phyloP scores from a whole-genome alignment of 208 protist species.

The Trypanosoma theileri region DNA sequence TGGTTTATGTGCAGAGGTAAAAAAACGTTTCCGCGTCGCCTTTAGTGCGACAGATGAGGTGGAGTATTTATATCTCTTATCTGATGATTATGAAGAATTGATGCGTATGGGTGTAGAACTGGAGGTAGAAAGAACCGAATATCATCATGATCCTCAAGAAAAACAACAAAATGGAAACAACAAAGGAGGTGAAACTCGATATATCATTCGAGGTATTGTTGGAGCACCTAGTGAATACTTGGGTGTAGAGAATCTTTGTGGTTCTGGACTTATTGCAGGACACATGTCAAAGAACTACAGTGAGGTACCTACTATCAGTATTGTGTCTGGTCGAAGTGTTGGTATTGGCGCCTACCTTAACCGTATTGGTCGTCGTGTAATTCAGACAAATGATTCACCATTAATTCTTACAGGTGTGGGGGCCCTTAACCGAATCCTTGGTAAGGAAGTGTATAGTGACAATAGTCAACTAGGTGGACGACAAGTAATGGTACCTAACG shows the following conservation, averaged over 20 bases:
- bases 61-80: slow-evolving; percentile 94
- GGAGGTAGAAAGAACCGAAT: slow-evolving; percentile 22
- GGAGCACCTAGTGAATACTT: slow-evolving; percentile 91
- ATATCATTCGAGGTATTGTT: slow-evolving; percentile 92
- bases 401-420: slow-evolving; percentile 95
- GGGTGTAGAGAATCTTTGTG: slow-evolving; percentile 97
- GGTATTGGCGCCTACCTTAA: slow-evolving; percentile 99
- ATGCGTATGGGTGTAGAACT: slow-evolving; percentile 27
- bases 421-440: slow-evolving; percentile 94
- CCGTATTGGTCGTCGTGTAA: slow-evolving; percentile 95
- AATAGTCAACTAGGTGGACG: slow-evolving; percentile 97
- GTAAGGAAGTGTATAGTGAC: slow-evolving; percentile 96
- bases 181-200: slow-evolving; percentile 73
- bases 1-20: slow-evolving; percentile 94
- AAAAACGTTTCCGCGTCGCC: slow-evolving; percentile 87
- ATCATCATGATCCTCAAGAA: neutral
- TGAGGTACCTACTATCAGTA: slow-evolving; percentile 96
- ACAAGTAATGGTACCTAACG: slow-evolving; percentile 97
- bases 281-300: slow-evolving; percentile 97
- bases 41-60: slow-evolving; percentile 90
- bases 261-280: slow-evolving; percentile 96
- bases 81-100: slow-evolving; percentile 82
- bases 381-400: slow-evolving; percentile 92
- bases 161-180: slow-evolving; percentile 26
- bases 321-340: slow-evolving; percentile 96